A percentile compares a stretch with the other conserved stretches of the same genome.
These are phyloP conservation scores for Pythium dissimile DNA, from an alignment of 352 stramenopile species.

Conservation along the genomic window DNA sequence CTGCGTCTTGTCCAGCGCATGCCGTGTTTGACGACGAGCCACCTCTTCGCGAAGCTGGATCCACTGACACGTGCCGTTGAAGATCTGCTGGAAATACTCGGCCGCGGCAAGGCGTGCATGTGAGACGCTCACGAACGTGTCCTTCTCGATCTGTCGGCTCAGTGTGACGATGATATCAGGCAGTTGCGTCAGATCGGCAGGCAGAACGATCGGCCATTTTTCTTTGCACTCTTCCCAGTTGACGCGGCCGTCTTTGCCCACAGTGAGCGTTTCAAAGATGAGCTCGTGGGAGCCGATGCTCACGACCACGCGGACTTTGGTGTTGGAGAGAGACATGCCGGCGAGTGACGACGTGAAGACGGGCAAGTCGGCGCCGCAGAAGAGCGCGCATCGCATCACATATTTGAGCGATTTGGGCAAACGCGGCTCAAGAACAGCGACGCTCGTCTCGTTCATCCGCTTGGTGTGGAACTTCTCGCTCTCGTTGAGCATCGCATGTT, in stretches of 20 bases:
- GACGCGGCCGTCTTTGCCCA: slow-evolving; percentile 41
- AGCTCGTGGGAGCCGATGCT: slow-evolving; percentile 45
- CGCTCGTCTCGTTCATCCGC: slow-evolving; percentile 31
- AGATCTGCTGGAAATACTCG: slow-evolving; percentile 41
- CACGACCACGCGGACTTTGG: slow-evolving; percentile 45
- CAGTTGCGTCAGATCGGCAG: slow-evolving; percentile 63
- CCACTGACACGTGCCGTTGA: slow-evolving; percentile 49
- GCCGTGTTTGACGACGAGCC: slow-evolving; percentile 47
- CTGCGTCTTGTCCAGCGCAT: slow-evolving; percentile 48
- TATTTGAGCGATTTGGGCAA: slow-evolving; percentile 61
- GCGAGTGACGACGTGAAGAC: slow-evolving; percentile 8
- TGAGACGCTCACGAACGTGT: slow-evolving; percentile 56
- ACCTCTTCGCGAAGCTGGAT: slow-evolving; percentile 58
- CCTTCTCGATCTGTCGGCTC: slow-evolving; percentile 51
- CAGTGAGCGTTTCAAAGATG: slow-evolving; percentile 47
- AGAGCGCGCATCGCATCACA: slow-evolving; percentile 54
- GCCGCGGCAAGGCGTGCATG: slow-evolving; percentile 40
- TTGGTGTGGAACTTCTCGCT: slow-evolving; percentile 62
- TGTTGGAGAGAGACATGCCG: slow-evolving; percentile 12
- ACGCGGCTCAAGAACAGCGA: slow-evolving; percentile 12
- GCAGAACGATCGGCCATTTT: slow-evolving; percentile 44
- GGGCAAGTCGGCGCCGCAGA: slow-evolving; percentile 54
- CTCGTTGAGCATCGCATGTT: slow-evolving; percentile 31
- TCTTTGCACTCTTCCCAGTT: slow-evolving; percentile 53
- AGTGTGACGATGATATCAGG: slow-evolving; percentile 69